These are phyloP conservation scores for Taphrina sp. DNA, from an alignment of 1,139 yeast genomes.

Conservation along the genomic window DNA sequence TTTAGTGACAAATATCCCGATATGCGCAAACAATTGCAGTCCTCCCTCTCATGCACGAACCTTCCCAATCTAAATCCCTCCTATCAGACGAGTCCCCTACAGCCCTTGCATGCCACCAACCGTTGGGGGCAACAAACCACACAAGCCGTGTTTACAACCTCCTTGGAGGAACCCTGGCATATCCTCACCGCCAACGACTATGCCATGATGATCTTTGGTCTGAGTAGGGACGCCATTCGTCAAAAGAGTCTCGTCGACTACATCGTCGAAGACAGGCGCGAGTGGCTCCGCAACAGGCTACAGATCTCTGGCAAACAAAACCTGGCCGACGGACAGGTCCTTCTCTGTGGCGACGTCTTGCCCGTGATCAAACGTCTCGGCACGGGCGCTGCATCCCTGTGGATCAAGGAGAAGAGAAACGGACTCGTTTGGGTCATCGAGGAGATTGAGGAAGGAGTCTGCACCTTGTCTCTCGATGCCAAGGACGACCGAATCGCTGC, in stretches of 20 bases:
- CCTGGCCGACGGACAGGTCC: conserved; percentile 43
- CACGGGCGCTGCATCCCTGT: conserved; percentile 50
- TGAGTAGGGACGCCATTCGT: conserved; percentile 62
- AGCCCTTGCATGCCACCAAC: conserved; percentile 18
- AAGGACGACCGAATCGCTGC: conserved; percentile 17
- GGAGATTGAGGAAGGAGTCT: conserved; percentile 51
- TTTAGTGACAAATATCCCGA: conserved; percentile 27
- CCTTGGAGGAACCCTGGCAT: conserved; percentile 71
- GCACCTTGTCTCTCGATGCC: conserved; percentile 27
- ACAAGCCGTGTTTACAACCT: conserved; percentile 65
- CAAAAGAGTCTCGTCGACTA: conserved; percentile 65
- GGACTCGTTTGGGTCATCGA: conserved; percentile 81
- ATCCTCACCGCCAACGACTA: conserved; percentile 83
- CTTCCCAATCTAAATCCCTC: conserved; percentile 20
- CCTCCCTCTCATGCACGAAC: conserved; percentile 28
- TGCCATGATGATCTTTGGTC: conserved; percentile 85
- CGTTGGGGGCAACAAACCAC: conserved; percentile 26
- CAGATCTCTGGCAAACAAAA: neutral
- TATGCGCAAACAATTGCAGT: conserved; percentile 17
- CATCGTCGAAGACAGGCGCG: conserved; percentile 63
- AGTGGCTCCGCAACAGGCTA: conserved; percentile 32
- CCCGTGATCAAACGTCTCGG: conserved; percentile 52
- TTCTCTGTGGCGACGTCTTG: conserved; percentile 58
- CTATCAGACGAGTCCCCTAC: conserved; percentile 22
- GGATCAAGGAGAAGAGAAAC: conserved; percentile 78